phyloP scores from a whole-genome alignment of 2,329 filamentous ascomycete genomes.

The Monilinia aucupariae region DNA sequence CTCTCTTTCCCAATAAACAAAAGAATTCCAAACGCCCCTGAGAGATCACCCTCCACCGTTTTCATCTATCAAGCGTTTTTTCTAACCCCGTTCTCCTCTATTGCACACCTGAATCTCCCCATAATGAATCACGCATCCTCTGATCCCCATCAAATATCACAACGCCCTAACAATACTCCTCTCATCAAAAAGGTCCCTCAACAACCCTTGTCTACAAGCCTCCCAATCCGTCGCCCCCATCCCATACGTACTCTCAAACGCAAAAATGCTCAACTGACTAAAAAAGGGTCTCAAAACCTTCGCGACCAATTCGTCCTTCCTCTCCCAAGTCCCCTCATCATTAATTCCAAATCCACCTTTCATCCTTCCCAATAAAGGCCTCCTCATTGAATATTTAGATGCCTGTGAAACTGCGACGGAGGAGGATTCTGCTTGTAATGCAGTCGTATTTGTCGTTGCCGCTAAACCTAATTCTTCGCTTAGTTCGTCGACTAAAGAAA shows the following conservation, averaged over 20 bases:
- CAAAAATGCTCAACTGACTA: slow-evolving; percentile 82
- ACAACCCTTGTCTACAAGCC: slow-evolving; percentile 55
- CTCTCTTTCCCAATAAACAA: not conserved
- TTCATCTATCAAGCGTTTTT: slow-evolving; percentile 1
- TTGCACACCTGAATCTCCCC: not conserved
- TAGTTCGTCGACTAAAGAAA: slow-evolving; percentile 78
- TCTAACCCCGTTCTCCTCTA: not conserved
- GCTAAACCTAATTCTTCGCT: slow-evolving; percentile 60
- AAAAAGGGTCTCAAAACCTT: slow-evolving; percentile 84
- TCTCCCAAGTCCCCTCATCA: slow-evolving; percentile 52
- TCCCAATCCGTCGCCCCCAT: slow-evolving; percentile 67
- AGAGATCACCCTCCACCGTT: not conserved
- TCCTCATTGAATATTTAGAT: slow-evolving; percentile 31
- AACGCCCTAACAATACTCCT: slow-evolving; percentile 56
- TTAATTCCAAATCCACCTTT: slow-evolving; percentile 40
- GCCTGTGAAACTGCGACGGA: slow-evolving; percentile 20
- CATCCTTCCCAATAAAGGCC: slow-evolving; percentile 38
- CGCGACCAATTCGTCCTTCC: slow-evolving; percentile 63
- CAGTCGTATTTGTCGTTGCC: slow-evolving; percentile 18
- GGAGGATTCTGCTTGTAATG: slow-evolving; percentile 22
- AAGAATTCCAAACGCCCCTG: slow-evolving; percentile 1
- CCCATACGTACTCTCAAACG: slow-evolving; percentile 88
- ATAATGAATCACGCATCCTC: not conserved
- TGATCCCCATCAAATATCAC: slow-evolving; percentile 15
- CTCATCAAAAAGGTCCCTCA: slow-evolving; percentile 78